Percentiles rank a stretch among this genome's conserved stretches.
Evolutionary conservation across 257 asterid genomes (phyloP).

Genomic region (Fraxinus americana): DNA sequence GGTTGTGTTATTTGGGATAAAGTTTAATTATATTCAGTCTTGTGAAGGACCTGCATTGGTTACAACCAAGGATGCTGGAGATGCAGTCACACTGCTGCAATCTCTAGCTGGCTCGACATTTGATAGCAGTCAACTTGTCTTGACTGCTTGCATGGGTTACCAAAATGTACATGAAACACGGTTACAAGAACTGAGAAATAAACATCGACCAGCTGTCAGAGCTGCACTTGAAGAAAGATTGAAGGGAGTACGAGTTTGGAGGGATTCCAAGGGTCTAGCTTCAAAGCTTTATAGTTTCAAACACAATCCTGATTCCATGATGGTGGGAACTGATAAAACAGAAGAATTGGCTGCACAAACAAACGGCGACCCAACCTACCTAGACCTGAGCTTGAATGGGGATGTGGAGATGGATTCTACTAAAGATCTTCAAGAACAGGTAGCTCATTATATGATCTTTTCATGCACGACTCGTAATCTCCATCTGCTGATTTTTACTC

Average conservation of each 20-base stretch:
- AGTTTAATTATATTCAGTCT: constrained; percentile 45
- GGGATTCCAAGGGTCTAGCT: constrained; percentile 72
- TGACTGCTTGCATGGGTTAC: constrained; percentile 94
- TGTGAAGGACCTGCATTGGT: constrained; percentile 92
- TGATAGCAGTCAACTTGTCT: constrained; percentile 94
- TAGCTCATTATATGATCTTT: constrained; percentile 30
- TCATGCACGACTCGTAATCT: background rate
- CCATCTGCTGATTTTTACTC: background rate
- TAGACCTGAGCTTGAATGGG: constrained; percentile 48
- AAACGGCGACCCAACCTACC: constrained; percentile 49
- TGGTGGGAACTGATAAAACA: constrained; percentile 37
- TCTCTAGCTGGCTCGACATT: constrained; percentile 93
- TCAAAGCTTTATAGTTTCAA: constrained; percentile 72
- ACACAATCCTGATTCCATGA: constrained; percentile 55
- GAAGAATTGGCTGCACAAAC: constrained; percentile 41
- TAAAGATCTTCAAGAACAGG: constrained; percentile 92
- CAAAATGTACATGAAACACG: constrained; percentile 74
- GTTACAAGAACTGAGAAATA: constrained; percentile 66
- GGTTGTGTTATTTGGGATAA: constrained; percentile 4
- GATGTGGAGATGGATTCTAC: constrained; percentile 59
- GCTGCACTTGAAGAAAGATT: constrained; percentile 80
- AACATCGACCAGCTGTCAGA: constrained; percentile 81
- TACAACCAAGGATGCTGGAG: constrained; percentile 95
- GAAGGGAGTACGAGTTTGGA: constrained; percentile 60
- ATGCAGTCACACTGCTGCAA: constrained; percentile 87